A percentile compares a stretch with the other conserved stretches of the same genome.
These are phyloP conservation scores for Phytophthora syringae DNA, from an alignment of 352 stramenopile genomes.

Conservation along the genomic window DNA sequence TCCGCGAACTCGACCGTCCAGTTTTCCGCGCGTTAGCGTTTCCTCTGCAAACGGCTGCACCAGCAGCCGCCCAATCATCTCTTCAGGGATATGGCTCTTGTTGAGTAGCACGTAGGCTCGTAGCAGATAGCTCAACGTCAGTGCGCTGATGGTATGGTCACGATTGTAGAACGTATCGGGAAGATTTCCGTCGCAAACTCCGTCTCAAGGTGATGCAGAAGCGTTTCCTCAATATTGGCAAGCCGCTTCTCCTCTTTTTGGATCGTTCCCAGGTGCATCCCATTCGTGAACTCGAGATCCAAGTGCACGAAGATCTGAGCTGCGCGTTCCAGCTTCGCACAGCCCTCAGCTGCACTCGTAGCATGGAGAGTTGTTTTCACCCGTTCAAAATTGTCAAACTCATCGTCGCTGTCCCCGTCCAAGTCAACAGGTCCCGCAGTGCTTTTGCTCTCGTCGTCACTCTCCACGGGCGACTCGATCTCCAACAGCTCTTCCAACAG, in stretches of 20 bases:
- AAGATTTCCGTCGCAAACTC: conserved; percentile 89
- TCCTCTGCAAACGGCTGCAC: conserved; percentile 83
- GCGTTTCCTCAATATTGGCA: conserved; percentile 69
- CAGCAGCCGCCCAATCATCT: conserved; percentile 81
- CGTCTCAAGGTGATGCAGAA: conserved; percentile 77
- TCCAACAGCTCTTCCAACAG: conserved; percentile 81
- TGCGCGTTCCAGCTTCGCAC: conserved; percentile 76
- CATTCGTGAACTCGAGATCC: conserved; percentile 78
- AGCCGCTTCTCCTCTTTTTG: conserved; percentile 82
- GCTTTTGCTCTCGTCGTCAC: conserved; percentile 25
- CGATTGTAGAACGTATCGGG: conserved; percentile 89
- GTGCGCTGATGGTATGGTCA: conserved; percentile 71
- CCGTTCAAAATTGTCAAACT: conserved; percentile 78
- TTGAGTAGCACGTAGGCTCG: conserved; percentile 80
- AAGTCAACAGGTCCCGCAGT: conserved; percentile 13
- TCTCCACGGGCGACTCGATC: conserved; percentile 48
- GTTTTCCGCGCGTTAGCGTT: conserved; percentile 74
- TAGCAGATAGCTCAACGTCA: conserved; percentile 73
- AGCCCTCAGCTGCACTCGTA: conserved; percentile 55
- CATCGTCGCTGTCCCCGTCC: conserved; percentile 52
- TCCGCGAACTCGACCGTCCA: conserved; percentile 73
- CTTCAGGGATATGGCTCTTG: conserved; percentile 78
- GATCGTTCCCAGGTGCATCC: conserved; percentile 67
- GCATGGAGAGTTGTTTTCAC: conserved; percentile 49
- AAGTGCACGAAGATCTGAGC: conserved; percentile 79